Conservation (phyloP, 2,329 filamentous ascomycete species). For the Mariannaea elegans region DNA sequence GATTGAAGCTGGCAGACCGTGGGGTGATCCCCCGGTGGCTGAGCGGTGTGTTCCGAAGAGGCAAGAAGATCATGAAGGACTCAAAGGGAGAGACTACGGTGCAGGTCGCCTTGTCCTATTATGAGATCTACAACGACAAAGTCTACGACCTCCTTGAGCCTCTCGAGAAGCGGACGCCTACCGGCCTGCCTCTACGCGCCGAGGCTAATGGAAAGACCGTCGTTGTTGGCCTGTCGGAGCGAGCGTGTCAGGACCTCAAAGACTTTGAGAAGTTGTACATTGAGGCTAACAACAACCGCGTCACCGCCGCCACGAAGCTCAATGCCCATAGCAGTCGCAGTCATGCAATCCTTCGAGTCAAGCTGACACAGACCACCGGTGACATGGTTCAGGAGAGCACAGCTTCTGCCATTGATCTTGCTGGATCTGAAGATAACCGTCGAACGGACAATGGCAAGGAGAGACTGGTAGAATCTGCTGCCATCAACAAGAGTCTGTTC, state of each 20-base stretch:
- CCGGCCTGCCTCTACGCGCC: conserved; percentile 82
- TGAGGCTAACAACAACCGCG: conserved; percentile 88
- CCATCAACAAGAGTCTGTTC: conserved; percentile 97
- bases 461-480: conserved; percentile 90
- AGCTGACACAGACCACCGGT: conserved; percentile 79
- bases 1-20: conserved; percentile 83
- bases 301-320: conserved; percentile 89
- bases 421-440: conserved; percentile 94
- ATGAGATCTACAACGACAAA: conserved; percentile 97
- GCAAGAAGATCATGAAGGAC: conserved; percentile 87
- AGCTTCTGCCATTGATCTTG: conserved; percentile 92
- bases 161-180: conserved; percentile 83
- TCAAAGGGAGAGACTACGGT: conserved; percentile 74
- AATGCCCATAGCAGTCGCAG: conserved; percentile 91
- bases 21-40: conserved; percentile 88
- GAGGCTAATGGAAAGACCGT: conserved; percentile 89
- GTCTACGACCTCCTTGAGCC: conserved; percentile 91
- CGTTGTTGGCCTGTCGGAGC: conserved; percentile 86
- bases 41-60: conserved; percentile 84
- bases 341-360: conserved; percentile 91
- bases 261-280: conserved; percentile 93
- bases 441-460: conserved; percentile 94
- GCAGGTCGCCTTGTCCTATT: conserved; percentile 84
- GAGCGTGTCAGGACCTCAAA: conserved; percentile 82
- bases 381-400: conserved; percentile 78